Evolutionary conservation across 139 green algal species (phyloP).

Genomic region (Volvox reticuliferus): DNA sequence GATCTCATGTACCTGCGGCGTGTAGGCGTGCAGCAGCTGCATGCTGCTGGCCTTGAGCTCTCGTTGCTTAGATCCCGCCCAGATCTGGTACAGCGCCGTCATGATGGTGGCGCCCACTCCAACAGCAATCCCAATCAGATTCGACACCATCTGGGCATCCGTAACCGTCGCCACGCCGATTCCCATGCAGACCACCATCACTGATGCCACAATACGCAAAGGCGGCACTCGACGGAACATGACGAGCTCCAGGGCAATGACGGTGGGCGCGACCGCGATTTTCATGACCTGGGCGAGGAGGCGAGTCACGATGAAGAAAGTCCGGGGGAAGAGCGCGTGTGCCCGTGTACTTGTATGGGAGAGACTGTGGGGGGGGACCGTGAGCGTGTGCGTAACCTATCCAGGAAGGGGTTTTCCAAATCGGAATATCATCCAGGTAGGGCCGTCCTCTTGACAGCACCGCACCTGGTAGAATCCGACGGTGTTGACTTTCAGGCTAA

Average conservation of each 20-base stretch:
- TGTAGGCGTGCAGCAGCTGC: conserved; percentile 88
- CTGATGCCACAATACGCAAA: conserved; percentile 64
- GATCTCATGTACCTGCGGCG: conserved; percentile 69
- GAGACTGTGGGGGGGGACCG: too few relatives aligned
- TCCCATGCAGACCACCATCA: conserved; percentile 83
- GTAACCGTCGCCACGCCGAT: conserved; percentile 86
- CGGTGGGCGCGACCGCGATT: conserved; percentile 89
- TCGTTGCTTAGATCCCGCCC: conserved; percentile 90
- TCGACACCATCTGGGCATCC: conserved; percentile 66
- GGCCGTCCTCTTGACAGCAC: not conserved
- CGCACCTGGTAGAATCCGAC: conserved; percentile 89
- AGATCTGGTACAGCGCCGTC: conserved; percentile 92
- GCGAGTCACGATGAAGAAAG: not conserved
- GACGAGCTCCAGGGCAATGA: conserved; percentile 82
- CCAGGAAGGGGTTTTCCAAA: too few relatives aligned
- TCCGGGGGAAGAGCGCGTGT: too few relatives aligned
- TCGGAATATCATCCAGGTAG: not conserved
- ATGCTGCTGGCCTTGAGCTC: conserved; percentile 83
- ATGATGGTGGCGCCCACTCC: conserved; percentile 74
- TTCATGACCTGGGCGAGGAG: conserved; percentile 75
- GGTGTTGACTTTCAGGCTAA: conserved; percentile 91
- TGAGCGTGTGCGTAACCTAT: too few relatives aligned
- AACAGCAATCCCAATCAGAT: conserved; percentile 73
- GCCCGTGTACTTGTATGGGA: too few relatives aligned
- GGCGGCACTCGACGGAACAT: conserved; percentile 70